These are phyloP conservation scores for Cladosporium sp. DNA, from an alignment of 2,329 filamentous ascomycete species.

Conservation along the genomic window DNA sequence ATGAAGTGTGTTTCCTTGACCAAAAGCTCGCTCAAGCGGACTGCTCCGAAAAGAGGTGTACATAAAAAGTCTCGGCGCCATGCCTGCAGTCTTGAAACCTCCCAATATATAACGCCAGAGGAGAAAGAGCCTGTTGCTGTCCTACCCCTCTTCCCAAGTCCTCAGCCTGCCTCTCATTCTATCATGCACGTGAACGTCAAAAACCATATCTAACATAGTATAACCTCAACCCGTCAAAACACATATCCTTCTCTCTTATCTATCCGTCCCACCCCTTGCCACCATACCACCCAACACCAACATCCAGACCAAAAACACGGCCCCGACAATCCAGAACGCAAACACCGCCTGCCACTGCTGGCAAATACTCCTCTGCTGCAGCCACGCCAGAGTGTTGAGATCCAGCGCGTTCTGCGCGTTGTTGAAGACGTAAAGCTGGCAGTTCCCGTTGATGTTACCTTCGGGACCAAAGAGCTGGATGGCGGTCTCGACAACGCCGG, in stretches of 20 bases:
- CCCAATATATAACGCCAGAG: not conserved
- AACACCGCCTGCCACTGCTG: constrained; percentile 61
- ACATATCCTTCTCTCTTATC: not conserved
- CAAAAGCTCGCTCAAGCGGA: not conserved
- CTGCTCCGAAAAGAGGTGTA: not conserved
- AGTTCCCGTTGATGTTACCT: constrained; percentile 56
- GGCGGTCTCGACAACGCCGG: constrained; percentile 59
- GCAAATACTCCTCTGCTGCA: constrained; percentile 61
- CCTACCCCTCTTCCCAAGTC: not conserved
- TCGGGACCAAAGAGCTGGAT: constrained; percentile 57
- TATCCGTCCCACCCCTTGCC: constrained; percentile 26
- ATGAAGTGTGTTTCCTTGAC: not conserved
- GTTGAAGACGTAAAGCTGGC: constrained; percentile 54
- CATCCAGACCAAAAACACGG: constrained; percentile 64
- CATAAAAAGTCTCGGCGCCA: not conserved
- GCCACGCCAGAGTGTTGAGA: constrained; percentile 56
- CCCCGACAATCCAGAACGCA: constrained; percentile 60
- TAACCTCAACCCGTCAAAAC: too few species aligned
- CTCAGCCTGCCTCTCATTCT: not conserved
- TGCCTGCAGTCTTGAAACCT: too few species aligned
- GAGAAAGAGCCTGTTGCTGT: constrained; percentile 2
- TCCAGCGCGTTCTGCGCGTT: constrained; percentile 44
- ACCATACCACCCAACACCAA: constrained; percentile 51
- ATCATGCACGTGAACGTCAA: not conserved
- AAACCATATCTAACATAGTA: not conserved